Conservation (phyloP, 2,329 filamentous ascomycete species). For the Daldinia sp. region DNA sequence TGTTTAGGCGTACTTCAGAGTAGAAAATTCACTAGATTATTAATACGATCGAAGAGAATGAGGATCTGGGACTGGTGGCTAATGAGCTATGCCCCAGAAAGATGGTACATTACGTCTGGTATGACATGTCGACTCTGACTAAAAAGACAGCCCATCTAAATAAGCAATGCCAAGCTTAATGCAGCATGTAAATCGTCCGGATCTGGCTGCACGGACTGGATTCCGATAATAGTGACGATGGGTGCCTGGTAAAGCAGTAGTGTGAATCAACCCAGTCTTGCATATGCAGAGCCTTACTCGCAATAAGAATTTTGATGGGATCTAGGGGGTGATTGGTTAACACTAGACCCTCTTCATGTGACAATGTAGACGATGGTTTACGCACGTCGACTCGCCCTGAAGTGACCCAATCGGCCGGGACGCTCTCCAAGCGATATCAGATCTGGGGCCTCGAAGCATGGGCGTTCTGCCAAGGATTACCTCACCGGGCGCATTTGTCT, state of each 20-base stretch:
- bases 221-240: slow-evolving; percentile 8
- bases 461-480: slow-evolving; percentile 16
- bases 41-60: not conserved
- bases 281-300: slow-evolving; percentile 27
- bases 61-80: slow-evolving; percentile 16
- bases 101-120: slow-evolving; percentile 17
- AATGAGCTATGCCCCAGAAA: slow-evolving; percentile 9
- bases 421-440: slow-evolving; percentile 11
- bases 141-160: slow-evolving; percentile 15
- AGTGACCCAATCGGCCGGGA: slow-evolving; percentile 24
- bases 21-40: slow-evolving; percentile 4
- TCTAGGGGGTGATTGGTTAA: slow-evolving; percentile 14
- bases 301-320: slow-evolving; percentile 4
- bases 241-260: slow-evolving; percentile 22
- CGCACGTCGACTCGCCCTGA: slow-evolving; percentile 16
- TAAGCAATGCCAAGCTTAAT: slow-evolving; percentile 29
- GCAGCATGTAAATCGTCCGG: slow-evolving; percentile 14
- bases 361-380: slow-evolving; percentile 21
- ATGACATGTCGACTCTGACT: slow-evolving; percentile 16
- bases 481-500: slow-evolving; percentile 9
- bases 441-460: slow-evolving; percentile 21
- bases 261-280: slow-evolving; percentile 30
- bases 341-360: slow-evolving; percentile 1
- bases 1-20: not conserved
- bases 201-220: not conserved